Conservation (phyloP, 2,329 filamentous ascomycete genomes). For the Apiospora saccharicola region DNA sequence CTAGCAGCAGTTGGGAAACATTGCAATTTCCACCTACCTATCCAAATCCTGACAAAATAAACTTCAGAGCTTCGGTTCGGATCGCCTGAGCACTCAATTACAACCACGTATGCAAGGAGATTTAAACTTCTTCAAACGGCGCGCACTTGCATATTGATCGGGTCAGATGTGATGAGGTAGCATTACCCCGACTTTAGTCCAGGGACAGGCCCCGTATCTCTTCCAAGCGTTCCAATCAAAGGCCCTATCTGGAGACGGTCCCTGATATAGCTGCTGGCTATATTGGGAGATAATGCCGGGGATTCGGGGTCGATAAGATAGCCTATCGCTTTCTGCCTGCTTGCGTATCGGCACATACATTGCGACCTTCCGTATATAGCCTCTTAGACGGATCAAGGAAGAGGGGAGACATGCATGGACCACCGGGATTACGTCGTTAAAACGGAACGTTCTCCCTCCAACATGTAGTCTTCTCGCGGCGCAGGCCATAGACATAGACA, state of each 20-base stretch:
- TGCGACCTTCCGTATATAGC: constrained; percentile 13
- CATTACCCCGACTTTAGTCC: constrained; percentile 2
- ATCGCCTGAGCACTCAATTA: no score
- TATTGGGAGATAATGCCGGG: neutral
- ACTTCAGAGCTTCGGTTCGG: neutral
- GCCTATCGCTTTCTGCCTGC: neutral
- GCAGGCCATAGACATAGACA: neutral
- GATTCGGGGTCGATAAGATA: neutral
- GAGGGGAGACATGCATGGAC: neutral
- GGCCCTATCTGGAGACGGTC: no score
- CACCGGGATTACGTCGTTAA: neutral
- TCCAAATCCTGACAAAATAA: neutral
- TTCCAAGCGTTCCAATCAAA: constrained; percentile 5
- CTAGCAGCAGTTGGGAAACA: neutral
- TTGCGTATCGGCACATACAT: neutral
- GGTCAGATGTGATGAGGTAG: neutral
- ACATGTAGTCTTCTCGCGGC: neutral
- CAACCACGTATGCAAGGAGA: no score
- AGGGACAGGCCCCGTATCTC: neutral
- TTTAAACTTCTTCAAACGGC: neutral
- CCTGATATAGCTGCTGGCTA: neutral
- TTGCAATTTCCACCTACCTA: neutral
- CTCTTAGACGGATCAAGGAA: neutral
- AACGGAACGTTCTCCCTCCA: no score
- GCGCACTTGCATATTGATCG: neutral